Percentiles rank a stretch among this genome's conserved stretches.
Evolutionary conservation across 2,329 filamentous ascomycete species (phyloP).

Genomic region (Neocucurbitaria cava): DNA sequence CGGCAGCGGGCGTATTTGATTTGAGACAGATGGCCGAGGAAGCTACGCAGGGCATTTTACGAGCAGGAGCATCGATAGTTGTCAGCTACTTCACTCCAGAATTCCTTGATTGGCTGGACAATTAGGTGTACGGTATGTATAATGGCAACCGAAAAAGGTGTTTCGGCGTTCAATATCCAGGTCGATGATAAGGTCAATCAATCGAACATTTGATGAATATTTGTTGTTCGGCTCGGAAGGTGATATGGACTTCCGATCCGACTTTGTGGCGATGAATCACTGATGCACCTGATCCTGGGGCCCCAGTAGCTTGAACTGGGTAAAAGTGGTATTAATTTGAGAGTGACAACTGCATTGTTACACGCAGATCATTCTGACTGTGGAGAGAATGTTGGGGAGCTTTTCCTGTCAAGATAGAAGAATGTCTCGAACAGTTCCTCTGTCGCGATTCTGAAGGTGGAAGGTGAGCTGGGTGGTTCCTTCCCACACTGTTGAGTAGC

Average conservation of each 20-base stretch:
- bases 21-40: constrained; percentile 94
- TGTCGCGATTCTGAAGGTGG: neutral
- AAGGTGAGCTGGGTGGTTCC: neutral
- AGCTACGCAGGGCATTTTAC: constrained; percentile 88
- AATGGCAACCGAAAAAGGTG: neutral
- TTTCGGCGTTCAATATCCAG: neutral
- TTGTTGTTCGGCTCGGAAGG: neutral
- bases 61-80: constrained; percentile 91
- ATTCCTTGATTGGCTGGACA: constrained; percentile 67
- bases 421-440: neutral
- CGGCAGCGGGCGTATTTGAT: constrained; percentile 96
- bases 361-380: too few relatives aligned
- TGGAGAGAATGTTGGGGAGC: too few relatives aligned
- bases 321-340: too few relatives aligned
- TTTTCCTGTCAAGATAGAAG: too few relatives aligned
- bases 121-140: constrained; percentile 16
- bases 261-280: too few relatives aligned
- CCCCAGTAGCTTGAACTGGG: too few relatives aligned
- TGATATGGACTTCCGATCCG: neutral
- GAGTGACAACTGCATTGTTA: too few relatives aligned
- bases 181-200: neutral
- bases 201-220: neutral
- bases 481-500: neutral
- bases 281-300: too few relatives aligned
- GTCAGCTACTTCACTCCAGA: constrained; percentile 94